Base-by-base conservation (phyloP, 2,329 filamentous ascomycete genomes). In the Stagonosporopsis vannaccii region DNA sequence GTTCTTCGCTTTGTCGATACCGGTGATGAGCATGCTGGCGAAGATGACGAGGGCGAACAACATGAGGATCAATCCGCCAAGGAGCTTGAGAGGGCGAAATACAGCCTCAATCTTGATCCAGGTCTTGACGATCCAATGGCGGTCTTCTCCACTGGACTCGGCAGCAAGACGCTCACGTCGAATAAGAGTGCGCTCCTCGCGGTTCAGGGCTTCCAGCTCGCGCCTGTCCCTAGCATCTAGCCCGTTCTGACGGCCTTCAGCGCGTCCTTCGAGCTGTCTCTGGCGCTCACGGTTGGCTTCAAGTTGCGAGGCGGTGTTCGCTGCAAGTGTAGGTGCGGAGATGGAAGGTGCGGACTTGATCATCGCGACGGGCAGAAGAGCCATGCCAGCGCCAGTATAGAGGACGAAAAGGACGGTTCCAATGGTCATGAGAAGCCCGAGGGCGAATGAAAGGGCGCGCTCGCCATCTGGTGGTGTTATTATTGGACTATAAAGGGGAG, bases 1-100 rank as follows among this genome's bases (percentile, higher is more conserved):
- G 80, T 98, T 97, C 76, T 90, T 93, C 32, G 92, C 91, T 80
- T 98, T 98, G 84, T 99, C 95, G 70, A 98, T 92, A 64, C 88
- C 90, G 0, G 94, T 98, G 72, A 98, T 90, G 65, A 98, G 84
- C 92, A 99, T 98, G 12, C 91, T 96, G 8, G 89, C 84, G 84
- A 92, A 96, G 64, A 96, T 84, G 37, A 96, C 65, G 13, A 97
- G 77, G 0, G 91, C 84, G 20, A 97, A 74, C 1, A 92, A 63
- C 28, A 97, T 82, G 2, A 98, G 79, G 0, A 96, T 65, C 44
- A 97, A 81, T 13, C 95, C 95, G 1, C 91, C 90, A 13, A 98
- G 76, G 37, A 98, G 85, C 79, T 96, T 97, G 67, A 99, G 80
- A 1, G 95, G 95, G 7, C 93, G 86, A 76, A 98, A 90, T 33